Evolutionary conservation across 129 eudicot species (phyloP).

Genomic region (Centaurea solstitialis): DNA sequence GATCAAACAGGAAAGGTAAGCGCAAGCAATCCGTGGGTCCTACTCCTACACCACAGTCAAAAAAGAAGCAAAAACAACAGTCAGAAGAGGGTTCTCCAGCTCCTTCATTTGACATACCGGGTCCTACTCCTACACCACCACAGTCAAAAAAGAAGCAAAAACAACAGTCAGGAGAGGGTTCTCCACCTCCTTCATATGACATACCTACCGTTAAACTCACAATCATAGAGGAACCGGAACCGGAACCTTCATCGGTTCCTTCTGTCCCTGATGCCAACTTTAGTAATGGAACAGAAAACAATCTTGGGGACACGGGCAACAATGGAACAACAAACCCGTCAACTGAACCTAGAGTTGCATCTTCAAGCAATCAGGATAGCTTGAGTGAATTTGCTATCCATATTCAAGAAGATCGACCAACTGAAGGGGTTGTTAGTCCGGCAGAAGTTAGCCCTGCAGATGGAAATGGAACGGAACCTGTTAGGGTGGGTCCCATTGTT

Average conservation of each 20-base stretch:
- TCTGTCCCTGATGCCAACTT: slow-evolving; percentile 13
- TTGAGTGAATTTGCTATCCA: slow-evolving; percentile 20
- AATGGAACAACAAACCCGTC: slow-evolving; percentile 16
- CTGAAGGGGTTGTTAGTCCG: slow-evolving; percentile 28
- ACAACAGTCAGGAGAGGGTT: slow-evolving; percentile 13
- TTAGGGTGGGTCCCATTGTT: slow-evolving; percentile 41
- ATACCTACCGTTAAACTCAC: slow-evolving; percentile 38
- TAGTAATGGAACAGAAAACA: slow-evolving; percentile 7
- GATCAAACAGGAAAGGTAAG: slow-evolving; percentile 49
- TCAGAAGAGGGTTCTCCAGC: slow-evolving; percentile 36
- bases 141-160: slow-evolving; percentile 54
- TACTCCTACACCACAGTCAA: slow-evolving; percentile 35
- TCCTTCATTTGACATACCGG: slow-evolving; percentile 40
- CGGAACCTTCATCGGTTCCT: slow-evolving; percentile 36
- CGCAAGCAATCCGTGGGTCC: slow-evolving; percentile 46
- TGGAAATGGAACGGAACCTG: slow-evolving; percentile 32
- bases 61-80: slow-evolving; percentile 41
- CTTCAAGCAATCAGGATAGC: slow-evolving; percentile 26
- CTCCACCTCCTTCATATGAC: slow-evolving; percentile 42
- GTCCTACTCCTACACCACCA: no score
- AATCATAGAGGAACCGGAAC: slow-evolving; percentile 46
- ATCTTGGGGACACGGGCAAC: slow-evolving; percentile 18
- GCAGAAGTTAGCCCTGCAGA: slow-evolving; percentile 14
- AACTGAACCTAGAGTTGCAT: slow-evolving; percentile 27
- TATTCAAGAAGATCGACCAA: slow-evolving; percentile 31